These are phyloP conservation scores for Yamadazyma scolyti DNA, from an alignment of 805 yeast species.

Conservation along the genomic window DNA sequence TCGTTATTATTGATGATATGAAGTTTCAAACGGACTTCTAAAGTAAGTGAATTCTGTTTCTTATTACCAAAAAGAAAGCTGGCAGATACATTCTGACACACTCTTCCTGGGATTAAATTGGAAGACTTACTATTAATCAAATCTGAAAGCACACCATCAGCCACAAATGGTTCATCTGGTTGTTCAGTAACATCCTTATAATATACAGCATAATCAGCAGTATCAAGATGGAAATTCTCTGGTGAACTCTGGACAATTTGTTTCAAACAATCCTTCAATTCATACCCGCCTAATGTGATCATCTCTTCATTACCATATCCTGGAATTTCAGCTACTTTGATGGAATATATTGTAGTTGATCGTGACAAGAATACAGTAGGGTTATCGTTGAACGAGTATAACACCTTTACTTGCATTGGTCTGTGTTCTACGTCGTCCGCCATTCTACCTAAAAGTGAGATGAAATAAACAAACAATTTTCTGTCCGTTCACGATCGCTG, in stretches of 20 bases:
- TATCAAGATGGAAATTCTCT: constrained; percentile 36
- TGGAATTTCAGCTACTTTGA: constrained; percentile 38
- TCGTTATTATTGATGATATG: constrained; percentile 28
- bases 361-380: constrained; percentile 41
- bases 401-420: constrained; percentile 43
- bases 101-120: constrained; percentile 46
- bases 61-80: constrained; percentile 37
- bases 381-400: constrained; percentile 42
- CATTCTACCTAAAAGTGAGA: no score
- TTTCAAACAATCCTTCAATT: constrained; percentile 33
- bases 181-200: constrained; percentile 45
- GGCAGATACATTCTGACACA: constrained; percentile 55
- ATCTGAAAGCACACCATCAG: constrained; percentile 36
- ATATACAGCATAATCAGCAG: constrained; percentile 43
- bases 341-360: constrained; percentile 28
- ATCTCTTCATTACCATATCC: constrained; percentile 19
- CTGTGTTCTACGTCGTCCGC: constrained; percentile 17
- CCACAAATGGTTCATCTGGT: constrained; percentile 46
- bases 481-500: no score
- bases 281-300: constrained; percentile 40
- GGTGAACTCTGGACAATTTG: constrained; percentile 38
- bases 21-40: constrained; percentile 54
- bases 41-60: constrained; percentile 40
- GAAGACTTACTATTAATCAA: constrained; percentile 22
- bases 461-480: no score